Evolutionary conservation across 495 filamentous ascomycete species (phyloP).

Genomic region (Poronia punctata): DNA sequence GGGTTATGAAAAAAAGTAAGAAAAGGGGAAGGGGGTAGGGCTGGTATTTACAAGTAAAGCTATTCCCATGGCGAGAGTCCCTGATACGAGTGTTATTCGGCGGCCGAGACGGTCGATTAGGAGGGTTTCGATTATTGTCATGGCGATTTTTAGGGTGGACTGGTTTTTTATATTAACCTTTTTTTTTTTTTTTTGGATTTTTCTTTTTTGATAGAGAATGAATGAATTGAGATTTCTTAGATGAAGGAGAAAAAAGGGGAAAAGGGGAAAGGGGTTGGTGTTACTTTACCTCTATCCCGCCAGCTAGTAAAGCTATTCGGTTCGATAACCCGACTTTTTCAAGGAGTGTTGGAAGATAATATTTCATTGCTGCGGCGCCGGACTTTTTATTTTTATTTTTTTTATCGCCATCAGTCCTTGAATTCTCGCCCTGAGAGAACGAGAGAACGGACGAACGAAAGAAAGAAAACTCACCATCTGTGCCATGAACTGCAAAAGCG

Average conservation of each 20-base stretch:
- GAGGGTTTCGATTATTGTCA: constrained; percentile 42
- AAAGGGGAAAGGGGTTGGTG: background rate
- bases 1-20: background rate
- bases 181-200: too few species aligned
- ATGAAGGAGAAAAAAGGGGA: background rate
- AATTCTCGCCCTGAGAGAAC: too few species aligned
- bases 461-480: constrained; percentile 23
- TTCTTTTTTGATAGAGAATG: too few species aligned
- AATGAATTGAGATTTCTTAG: too few species aligned
- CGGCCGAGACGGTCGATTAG: constrained; percentile 44
- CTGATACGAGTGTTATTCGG: constrained; percentile 34
- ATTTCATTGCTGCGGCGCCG: constrained; percentile 50
- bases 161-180: background rate
- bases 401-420: too few species aligned
- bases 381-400: constrained; percentile 29
- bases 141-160: constrained; percentile 44
- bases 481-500: constrained; percentile 46
- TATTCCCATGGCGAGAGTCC: constrained; percentile 39
- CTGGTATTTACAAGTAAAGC: constrained; percentile 36
- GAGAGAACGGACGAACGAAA: too few species aligned
- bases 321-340: constrained; percentile 37
- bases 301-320: constrained; percentile 38
- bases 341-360: constrained; percentile 46
- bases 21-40: background rate
- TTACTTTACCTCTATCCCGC: constrained; percentile 37